Conservation (phyloP, 169 alveolate species). For the Eimeria maxima region DNA sequence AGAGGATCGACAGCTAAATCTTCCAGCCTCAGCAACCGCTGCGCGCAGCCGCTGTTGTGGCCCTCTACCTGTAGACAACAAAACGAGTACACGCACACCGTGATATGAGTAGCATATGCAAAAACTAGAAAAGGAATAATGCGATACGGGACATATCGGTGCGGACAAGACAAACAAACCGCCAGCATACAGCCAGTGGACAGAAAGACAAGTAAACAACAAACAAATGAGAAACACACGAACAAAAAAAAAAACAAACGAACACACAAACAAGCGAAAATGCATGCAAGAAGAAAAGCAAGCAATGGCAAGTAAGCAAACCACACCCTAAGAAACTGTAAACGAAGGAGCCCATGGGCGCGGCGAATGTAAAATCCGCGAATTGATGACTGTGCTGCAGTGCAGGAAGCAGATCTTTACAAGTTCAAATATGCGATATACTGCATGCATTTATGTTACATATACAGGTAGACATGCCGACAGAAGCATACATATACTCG, state of each 20-base stretch:
- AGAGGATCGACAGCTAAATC: slow-evolving; percentile 96
- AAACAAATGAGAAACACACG: neutral
- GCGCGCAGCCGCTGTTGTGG: slow-evolving; percentile 87
- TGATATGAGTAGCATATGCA: neutral
- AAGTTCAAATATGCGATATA: too few species aligned
- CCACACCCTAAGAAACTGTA: too few species aligned
- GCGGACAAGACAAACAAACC: too few species aligned
- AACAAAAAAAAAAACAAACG: neutral
- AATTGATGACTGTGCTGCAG: too few species aligned
- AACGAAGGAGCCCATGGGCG: too few species aligned
- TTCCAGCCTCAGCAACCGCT: slow-evolving; percentile 94
- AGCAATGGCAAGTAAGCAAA: neutral
- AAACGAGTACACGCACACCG: neutral
- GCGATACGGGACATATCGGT: too few species aligned
- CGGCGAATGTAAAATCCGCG: too few species aligned
- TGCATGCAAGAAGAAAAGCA: neutral
- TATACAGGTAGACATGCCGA: too few species aligned
- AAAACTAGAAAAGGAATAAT: neutral
- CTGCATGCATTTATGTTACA: too few species aligned
- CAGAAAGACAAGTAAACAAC: too few species aligned
- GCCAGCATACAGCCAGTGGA: neutral
- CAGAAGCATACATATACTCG: too few species aligned
- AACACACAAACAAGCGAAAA: neutral
- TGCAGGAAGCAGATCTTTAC: too few species aligned
- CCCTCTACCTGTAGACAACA: slow-evolving; percentile 79